Conservation (phyloP, 164 flowering plant species). For the Paratinospora sagittata region DNA sequence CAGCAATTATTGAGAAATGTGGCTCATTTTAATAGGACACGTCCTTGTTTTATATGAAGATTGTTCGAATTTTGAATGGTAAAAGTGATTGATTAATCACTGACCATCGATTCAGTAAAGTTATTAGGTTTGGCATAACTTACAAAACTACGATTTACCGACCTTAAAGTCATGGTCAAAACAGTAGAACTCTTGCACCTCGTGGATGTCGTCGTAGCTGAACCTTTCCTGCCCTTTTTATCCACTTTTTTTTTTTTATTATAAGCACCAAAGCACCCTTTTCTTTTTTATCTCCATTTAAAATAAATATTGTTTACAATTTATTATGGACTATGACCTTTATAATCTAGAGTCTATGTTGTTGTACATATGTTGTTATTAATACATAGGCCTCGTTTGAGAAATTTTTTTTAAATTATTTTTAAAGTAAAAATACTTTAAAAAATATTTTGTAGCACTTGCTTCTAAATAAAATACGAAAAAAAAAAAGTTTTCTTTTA, state of each 20-base stretch:
- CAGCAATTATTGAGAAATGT: not conserved
- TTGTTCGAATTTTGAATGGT: no score
- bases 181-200: not conserved
- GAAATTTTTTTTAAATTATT: no score
- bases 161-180: not conserved
- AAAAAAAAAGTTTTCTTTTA: no score
- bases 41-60: no score
- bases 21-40: not conserved
- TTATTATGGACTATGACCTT: no score
- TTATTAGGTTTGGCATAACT: not conserved
- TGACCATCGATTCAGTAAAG: not conserved
- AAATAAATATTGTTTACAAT: not conserved
- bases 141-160: no score
- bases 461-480: no score
- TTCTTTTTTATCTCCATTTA: not conserved
- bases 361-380: no score
- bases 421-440: no score
- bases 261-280: not conserved
- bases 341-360: no score
- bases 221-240: not conserved
- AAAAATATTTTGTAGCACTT: no score
- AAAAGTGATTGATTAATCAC: not conserved
- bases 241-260: not conserved
- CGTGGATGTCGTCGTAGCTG: not conserved
- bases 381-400: no score